Evolutionary conservation across 768 basidiomycete genomes (phyloP).

Genomic region (Boletus tomentosulus): DNA sequence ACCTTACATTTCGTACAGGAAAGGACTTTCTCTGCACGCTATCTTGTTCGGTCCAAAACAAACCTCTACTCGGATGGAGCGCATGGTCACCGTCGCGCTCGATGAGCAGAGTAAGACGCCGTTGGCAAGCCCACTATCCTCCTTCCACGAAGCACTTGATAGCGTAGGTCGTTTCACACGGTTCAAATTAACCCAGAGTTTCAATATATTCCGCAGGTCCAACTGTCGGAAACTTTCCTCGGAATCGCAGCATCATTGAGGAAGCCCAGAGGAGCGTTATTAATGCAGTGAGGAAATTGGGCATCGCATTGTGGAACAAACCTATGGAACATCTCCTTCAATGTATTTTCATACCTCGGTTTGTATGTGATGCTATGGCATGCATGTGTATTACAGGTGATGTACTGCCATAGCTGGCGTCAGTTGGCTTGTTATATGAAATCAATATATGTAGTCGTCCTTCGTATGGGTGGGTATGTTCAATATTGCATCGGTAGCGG

Average conservation of each 20-base stretch:
- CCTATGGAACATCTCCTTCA: no score
- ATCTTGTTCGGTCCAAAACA: slow-evolving; percentile 47
- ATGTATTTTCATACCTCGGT: not conserved
- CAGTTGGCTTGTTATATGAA: no score
- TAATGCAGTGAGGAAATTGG: slow-evolving; percentile 30
- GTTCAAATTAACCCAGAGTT: not conserved
- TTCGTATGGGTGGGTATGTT: no score
- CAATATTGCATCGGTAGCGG: no score
- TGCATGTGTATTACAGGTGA: no score
- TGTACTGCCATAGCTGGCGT: no score
- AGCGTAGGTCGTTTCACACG: slow-evolving; percentile 32
- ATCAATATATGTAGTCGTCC: no score
- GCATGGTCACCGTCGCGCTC: slow-evolving; percentile 47
- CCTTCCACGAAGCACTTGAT: slow-evolving; percentile 48
- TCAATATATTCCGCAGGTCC: slow-evolving; percentile 34
- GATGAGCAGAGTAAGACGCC: slow-evolving; percentile 39
- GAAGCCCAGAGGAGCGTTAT: slow-evolving; percentile 47
- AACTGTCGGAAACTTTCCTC: slow-evolving; percentile 51
- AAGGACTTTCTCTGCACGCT: slow-evolving; percentile 53
- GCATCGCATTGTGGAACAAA: not conserved
- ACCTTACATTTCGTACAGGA: slow-evolving; percentile 29
- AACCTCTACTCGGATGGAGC: slow-evolving; percentile 28
- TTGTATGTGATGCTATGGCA: no score
- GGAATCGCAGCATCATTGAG: slow-evolving; percentile 53
- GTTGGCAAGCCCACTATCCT: slow-evolving; percentile 34